Evolutionary conservation across 148 eudicot genomes (phyloP).

Genomic region (Arbutus unedo): DNA sequence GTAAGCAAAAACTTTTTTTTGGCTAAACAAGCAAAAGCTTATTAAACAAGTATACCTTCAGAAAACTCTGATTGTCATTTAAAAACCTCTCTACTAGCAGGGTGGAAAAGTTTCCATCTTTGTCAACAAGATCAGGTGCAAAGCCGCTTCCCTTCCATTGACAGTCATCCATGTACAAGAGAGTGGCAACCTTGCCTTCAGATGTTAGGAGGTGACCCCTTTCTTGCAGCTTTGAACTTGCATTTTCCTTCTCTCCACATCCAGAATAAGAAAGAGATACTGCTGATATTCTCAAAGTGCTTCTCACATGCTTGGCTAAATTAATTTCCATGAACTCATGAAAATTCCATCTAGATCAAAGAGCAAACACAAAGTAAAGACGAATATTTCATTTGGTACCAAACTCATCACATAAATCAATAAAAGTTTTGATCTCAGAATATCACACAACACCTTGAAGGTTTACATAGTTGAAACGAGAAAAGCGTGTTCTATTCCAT

Average conservation of each 20-base stretch:
- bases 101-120: constrained; percentile 24
- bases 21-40: no score
- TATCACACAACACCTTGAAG: not conserved
- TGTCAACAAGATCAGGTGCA: constrained; percentile 23
- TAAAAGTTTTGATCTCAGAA: not conserved
- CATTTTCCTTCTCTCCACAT: constrained; percentile 32
- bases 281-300: constrained; percentile 41
- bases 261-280: constrained; percentile 28
- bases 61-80: constrained; percentile 31
- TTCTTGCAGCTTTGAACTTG: constrained; percentile 35
- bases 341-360: constrained; percentile 27
- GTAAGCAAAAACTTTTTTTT: no score
- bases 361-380: not conserved
- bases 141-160: constrained; percentile 16
- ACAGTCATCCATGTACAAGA: constrained; percentile 41
- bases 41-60: constrained; percentile 32
- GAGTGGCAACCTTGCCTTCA: constrained; percentile 62
- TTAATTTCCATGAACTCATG: constrained; percentile 29
- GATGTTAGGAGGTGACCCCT: constrained; percentile 51
- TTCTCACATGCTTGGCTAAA: constrained; percentile 25
- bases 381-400: not conserved
- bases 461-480: no score
- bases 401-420: not conserved
- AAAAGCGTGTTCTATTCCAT: no score
- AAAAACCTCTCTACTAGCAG: constrained; percentile 35